Evolutionary conservation across 331 rosid species (phyloP).

Genomic region (Prunus yedoensis): DNA sequence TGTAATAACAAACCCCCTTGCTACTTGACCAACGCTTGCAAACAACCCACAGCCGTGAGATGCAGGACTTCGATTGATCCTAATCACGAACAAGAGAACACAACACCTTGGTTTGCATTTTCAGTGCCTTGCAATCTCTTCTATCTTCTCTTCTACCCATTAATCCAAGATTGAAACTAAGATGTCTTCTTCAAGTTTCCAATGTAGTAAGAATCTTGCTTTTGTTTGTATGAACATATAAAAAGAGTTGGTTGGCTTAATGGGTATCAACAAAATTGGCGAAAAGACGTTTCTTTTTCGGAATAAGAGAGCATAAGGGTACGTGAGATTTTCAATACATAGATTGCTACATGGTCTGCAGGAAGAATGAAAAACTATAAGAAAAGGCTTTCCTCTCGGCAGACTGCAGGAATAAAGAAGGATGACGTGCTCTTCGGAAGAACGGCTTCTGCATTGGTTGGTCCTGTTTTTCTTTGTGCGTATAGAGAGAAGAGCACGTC

Average conservation of each 20-base stretch:
- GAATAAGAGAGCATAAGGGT: no score
- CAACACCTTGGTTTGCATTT: slow-evolving; percentile 26
- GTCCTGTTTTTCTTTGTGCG: not conserved
- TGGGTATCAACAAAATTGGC: no score
- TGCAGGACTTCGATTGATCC: slow-evolving; percentile 31
- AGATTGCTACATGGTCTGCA: no score
- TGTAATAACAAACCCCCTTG: slow-evolving; percentile 47
- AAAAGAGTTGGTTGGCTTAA: no score
- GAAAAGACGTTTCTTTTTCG: no score
- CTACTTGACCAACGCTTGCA: slow-evolving; percentile 68
- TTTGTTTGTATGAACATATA: no score
- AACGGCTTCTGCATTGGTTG: not conserved
- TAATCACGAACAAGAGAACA: slow-evolving; percentile 37
- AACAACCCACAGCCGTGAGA: slow-evolving; percentile 46
- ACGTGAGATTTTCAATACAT: no score
- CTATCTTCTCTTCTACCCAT: slow-evolving; percentile 41
- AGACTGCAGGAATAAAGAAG: no score
- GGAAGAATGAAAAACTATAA: no score
- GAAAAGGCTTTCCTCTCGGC: no score
- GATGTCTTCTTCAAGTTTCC: slow-evolving; percentile 3
- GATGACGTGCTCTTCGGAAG: no score
- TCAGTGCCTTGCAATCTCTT: slow-evolving; percentile 20
- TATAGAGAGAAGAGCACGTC: not conserved
- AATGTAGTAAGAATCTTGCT: slow-evolving; percentile 1
- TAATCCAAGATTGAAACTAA: not conserved